A percentile compares a stretch with the other conserved stretches of the same genome.
Evolutionary conservation across 1,284 basidiomycete species (phyloP).

Genomic region (Wolfiporia cocos): DNA sequence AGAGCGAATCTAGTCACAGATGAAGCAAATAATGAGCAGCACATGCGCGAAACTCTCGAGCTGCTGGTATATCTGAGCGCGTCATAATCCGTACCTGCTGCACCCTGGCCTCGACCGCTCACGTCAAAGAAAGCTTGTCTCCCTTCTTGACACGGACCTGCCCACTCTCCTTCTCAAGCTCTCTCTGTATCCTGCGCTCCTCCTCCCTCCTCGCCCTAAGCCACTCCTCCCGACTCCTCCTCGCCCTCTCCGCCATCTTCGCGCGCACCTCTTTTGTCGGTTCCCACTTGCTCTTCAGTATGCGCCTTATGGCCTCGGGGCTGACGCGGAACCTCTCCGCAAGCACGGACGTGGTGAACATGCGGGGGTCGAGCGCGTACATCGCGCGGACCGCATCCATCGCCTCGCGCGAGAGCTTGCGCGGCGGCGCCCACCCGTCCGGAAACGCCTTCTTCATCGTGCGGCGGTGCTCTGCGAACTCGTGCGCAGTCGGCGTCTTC

Average conservation of each 20-base stretch:
- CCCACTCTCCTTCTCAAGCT: constrained; percentile 19
- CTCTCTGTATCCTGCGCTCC: constrained; percentile 32
- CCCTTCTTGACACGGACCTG: too few species aligned
- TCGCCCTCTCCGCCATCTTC: constrained; percentile 53
- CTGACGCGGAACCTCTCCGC: constrained; percentile 79
- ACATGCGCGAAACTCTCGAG: too few species aligned
- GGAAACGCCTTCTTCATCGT: constrained; percentile 62
- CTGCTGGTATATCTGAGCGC: too few species aligned
- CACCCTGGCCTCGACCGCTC: too few species aligned
- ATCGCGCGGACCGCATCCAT: constrained; percentile 83
- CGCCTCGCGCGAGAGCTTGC: constrained; percentile 84
- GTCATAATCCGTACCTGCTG: too few species aligned
- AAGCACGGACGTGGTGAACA: constrained; percentile 66
- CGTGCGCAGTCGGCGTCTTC: constrained; percentile 26
- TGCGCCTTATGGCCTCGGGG: constrained; percentile 81
- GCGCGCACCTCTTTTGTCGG: constrained; percentile 53
- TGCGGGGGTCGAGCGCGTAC: constrained; percentile 62
- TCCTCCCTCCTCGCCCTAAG: constrained; percentile 33
- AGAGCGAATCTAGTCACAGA: too few species aligned
- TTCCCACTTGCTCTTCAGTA: constrained; percentile 79
- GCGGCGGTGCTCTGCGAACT: constrained; percentile 50
- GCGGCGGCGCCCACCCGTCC: constrained; percentile 79
- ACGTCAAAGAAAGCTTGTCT: too few species aligned
- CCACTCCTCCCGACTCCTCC: constrained; percentile 38
- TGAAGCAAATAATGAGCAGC: too few species aligned